These are phyloP conservation scores for Podila verticillata DNA, from an alignment of 192 early-diverging fungal genomes.

Conservation along the genomic window DNA sequence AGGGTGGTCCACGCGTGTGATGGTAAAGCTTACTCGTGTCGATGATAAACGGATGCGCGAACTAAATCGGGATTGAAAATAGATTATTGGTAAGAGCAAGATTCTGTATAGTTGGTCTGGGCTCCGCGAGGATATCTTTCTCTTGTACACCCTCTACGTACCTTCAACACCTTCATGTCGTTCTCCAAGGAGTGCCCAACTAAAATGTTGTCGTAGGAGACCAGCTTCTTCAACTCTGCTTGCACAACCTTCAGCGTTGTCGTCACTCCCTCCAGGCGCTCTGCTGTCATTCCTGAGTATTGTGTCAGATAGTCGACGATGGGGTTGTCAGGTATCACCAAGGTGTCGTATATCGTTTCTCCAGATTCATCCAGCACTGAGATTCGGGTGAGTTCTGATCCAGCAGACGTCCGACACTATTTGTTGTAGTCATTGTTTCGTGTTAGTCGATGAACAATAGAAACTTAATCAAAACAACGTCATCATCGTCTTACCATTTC, in stretches of 20 bases:
- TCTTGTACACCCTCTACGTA: neutral
- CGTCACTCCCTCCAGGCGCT: conserved; percentile 49
- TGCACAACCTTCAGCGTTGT: conserved; percentile 59
- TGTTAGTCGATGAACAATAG: neutral
- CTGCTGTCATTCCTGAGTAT: conserved; percentile 65
- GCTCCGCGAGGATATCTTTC: neutral
- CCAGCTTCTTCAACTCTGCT: conserved; percentile 55
- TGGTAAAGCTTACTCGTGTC: conserved; percentile 71
- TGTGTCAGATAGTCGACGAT: conserved; percentile 64
- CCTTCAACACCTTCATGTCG: conserved; percentile 71
- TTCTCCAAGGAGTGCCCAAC: conserved; percentile 71
- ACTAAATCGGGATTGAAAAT: neutral
- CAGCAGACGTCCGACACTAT: conserved; percentile 48
- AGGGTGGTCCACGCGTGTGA: conserved; percentile 59
- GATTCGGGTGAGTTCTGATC: conserved; percentile 61
- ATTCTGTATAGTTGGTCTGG: neutral
- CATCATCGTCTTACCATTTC: conserved; percentile 62
- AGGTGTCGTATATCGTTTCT: conserved; percentile 55
- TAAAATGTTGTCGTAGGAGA: conserved; percentile 59
- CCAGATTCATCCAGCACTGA: conserved; percentile 59
- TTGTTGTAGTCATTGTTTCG: neutral
- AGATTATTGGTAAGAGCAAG: neutral
- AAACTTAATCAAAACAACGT: neutral
- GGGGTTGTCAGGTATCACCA: conserved; percentile 59
- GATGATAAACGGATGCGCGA: conserved; percentile 67